Conservation (phyloP, 768 basidiomycete species). For the Termitomyces sp. region DNA sequence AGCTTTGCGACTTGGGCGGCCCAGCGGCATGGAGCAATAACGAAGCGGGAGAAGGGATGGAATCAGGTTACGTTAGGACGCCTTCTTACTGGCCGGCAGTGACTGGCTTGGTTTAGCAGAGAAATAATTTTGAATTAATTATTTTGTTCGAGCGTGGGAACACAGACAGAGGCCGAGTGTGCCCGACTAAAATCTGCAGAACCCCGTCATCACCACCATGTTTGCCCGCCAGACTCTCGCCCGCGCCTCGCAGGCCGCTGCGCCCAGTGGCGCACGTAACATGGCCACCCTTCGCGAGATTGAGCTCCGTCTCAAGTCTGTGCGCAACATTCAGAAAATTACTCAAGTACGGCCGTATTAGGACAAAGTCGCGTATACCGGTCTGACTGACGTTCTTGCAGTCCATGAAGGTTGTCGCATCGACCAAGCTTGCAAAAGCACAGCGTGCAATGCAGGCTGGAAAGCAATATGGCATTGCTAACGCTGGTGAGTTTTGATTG, state of each 20-base stretch:
- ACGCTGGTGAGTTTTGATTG: slow-evolving; percentile 56
- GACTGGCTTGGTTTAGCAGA: background rate
- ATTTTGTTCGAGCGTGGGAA: background rate
- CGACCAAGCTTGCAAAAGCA: slow-evolving; percentile 93
- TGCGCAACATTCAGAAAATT: slow-evolving; percentile 99
- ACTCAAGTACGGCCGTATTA: slow-evolving; percentile 70
- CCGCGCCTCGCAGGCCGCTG: slow-evolving; percentile 34
- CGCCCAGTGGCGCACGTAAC: slow-evolving; percentile 59
- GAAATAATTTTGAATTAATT: background rate
- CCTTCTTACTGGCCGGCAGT: slow-evolving; percentile 19
- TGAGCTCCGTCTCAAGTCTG: slow-evolving; percentile 93
- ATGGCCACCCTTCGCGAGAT: slow-evolving; percentile 99
- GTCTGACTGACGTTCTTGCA: slow-evolving; percentile 23
- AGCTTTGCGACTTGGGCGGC: slow-evolving; percentile 23
- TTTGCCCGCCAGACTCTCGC: slow-evolving; percentile 41
- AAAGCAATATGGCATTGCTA: slow-evolving; percentile 90
- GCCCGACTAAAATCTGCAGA: slow-evolving; percentile 25
- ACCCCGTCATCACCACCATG: slow-evolving; percentile 24
- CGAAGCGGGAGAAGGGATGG: slow-evolving; percentile 15
- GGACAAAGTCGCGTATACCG: background rate
- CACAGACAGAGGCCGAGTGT: slow-evolving; percentile 24
- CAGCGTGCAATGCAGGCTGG: slow-evolving; percentile 89
- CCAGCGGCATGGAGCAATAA: background rate
- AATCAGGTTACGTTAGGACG: slow-evolving; percentile 20
- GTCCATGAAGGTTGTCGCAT: slow-evolving; percentile 99